Evolutionary conservation across 2,329 filamentous ascomycete genomes (phyloP), one percentile per base, ranked within the genome.

Genomic region (Thermomyces lanuginosus): DNA sequence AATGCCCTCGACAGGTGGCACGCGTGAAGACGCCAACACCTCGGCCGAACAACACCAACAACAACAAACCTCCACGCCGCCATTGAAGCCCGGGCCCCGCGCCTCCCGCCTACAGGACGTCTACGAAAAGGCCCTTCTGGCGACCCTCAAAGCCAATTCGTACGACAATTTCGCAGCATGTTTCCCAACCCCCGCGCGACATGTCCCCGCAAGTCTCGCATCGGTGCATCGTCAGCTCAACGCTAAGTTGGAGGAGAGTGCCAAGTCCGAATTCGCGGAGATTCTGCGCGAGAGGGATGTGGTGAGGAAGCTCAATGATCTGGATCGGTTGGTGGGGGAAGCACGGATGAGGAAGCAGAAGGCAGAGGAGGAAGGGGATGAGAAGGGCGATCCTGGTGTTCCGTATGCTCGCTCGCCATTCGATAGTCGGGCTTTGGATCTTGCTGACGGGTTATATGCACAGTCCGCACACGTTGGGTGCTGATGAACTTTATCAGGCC

Each of bases 151-250:
- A 35, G 67, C 68, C 27, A 71, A 68, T 46, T 68, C 61, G 6
- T 66, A 71, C 43, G 53, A 56, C 25, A 73, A 72, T 39, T 76
- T 75, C 44, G 60, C 66, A 0, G 54, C 66, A 13, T 76, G 71
- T 40, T 75, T 75, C 36, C 70, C 71, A 0, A 76, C 71, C 0
- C 63, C 69, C 2, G 65, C 69, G 10, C 53, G 58, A 39, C 56
- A 71, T 39, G 66, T 66, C 7, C 63, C 67, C 1, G 62, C 61
- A 14, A 61, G 60, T 21, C 42, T 76, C 31, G 62, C 69, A 39
- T 56, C 58, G 3, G 53, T 76, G 12, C 67, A 69, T 51, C 55
- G 61, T 28, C 66, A 73, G 36, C 59, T 75, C 36, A 65, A 66
- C 21, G 58, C 60, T 26, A 63, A 70, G 37, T 45, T 75, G 27